Evolutionary conservation across 257 asterid species (phyloP).

Genomic region (Jacaranda copaia): DNA sequence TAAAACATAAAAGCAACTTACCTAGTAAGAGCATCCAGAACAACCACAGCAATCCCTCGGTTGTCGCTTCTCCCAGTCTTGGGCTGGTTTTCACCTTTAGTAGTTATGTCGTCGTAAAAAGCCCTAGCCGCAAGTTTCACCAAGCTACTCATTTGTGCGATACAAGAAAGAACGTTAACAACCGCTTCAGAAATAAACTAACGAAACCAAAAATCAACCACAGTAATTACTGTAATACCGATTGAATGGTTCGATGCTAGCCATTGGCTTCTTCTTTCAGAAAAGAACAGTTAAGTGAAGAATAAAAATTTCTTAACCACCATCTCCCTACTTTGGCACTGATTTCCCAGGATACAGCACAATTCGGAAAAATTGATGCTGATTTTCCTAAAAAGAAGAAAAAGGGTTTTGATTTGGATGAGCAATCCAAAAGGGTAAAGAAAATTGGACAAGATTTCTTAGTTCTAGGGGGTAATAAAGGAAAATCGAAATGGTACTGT

Average conservation of each 20-base stretch:
- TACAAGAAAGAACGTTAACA: slow-evolving; percentile 1
- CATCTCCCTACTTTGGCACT: slow-evolving; percentile 8
- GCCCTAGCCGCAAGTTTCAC: slow-evolving; percentile 95
- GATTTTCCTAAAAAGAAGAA: neutral
- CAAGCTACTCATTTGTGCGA: slow-evolving; percentile 51
- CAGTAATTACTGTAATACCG: slow-evolving; percentile 43
- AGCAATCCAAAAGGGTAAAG: neutral
- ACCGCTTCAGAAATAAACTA: neutral
- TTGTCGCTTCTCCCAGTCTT: slow-evolving; percentile 91
- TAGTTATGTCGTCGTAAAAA: slow-evolving; percentile 83
- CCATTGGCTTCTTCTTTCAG: slow-evolving; percentile 42
- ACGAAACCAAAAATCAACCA: neutral
- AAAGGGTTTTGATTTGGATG: neutral
- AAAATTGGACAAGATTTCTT: neutral
- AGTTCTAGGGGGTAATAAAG: neutral
- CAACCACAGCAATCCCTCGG: slow-evolving; percentile 91
- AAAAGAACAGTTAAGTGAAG: slow-evolving; percentile 18
- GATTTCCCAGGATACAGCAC: neutral
- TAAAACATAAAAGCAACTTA: slow-evolving; percentile 27
- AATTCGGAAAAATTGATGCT: neutral
- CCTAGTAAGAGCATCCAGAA: slow-evolving; percentile 98
- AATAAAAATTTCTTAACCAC: neutral
- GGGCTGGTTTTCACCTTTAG: slow-evolving; percentile 87
- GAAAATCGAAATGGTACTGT: slow-evolving; percentile 2
- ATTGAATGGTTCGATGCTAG: slow-evolving; percentile 57